phyloP scores from a whole-genome alignment of 805 yeast species.

The Metschnikowia gelsemii region DNA sequence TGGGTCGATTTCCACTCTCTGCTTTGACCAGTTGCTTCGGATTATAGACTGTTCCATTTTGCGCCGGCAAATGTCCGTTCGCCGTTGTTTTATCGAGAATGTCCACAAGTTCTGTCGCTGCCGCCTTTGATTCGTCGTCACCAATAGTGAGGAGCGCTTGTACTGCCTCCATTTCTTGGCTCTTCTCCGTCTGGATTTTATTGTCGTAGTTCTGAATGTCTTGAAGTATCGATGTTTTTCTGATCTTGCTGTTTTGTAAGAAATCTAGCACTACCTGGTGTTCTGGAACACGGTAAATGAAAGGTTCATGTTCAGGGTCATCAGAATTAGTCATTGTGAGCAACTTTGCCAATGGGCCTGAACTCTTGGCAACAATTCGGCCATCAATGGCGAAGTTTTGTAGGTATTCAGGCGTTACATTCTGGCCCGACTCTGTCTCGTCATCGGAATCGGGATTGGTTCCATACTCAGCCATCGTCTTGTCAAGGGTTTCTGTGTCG shows the following conservation, averaged over 20 bases:
- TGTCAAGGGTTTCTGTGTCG: slow-evolving; percentile 12
- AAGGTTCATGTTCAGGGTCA: slow-evolving; percentile 34
- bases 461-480: slow-evolving; percentile 17
- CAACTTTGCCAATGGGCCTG: slow-evolving; percentile 14
- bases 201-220: slow-evolving; percentile 28
- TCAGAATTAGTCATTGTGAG: slow-evolving; percentile 19
- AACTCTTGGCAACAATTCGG: slow-evolving; percentile 35
- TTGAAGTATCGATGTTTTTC: slow-evolving; percentile 21
- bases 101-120: not conserved
- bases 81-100: not conserved
- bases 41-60: not conserved
- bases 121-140: not conserved
- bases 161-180: slow-evolving; percentile 13
- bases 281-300: slow-evolving; percentile 66
- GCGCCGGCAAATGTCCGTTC: not conserved
- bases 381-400: slow-evolving; percentile 30
- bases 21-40: not conserved
- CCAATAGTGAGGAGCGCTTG: slow-evolving; percentile 5
- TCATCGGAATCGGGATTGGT: slow-evolving; percentile 36
- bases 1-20: not conserved
- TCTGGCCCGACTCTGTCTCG: slow-evolving; percentile 24
- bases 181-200: slow-evolving; percentile 4
- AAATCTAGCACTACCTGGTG: slow-evolving; percentile 69
- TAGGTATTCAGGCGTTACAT: slow-evolving; percentile 38
- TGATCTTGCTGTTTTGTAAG: slow-evolving; percentile 33